Percentiles rank a stretch among this genome's conserved stretches.
phyloP scores from a whole-genome alignment of 2,329 filamentous ascomycete genomes.

The Colletotrichum nymphaeae region DNA sequence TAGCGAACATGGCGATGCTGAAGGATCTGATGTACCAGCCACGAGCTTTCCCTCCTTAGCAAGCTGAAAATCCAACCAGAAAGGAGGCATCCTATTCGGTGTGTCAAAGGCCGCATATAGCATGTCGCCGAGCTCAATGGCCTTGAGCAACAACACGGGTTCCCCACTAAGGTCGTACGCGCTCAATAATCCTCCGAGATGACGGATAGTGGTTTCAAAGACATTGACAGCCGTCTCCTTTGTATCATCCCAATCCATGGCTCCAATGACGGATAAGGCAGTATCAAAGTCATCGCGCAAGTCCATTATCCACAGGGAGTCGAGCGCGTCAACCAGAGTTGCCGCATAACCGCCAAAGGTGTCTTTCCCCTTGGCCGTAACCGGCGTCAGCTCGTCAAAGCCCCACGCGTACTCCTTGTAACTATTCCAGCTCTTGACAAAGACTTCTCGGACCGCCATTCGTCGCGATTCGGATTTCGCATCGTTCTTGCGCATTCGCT shows the following conservation, averaged over 20 bases:
- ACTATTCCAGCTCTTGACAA: conserved; percentile 52
- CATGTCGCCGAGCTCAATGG: conserved; percentile 71
- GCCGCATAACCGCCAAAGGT: conserved; percentile 60
- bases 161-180: conserved; percentile 75
- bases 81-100: conserved; percentile 71
- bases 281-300: conserved; percentile 62
- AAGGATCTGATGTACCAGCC: conserved; percentile 47
- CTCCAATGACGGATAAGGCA: conserved; percentile 50
- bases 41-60: conserved; percentile 21
- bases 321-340: conserved; percentile 58
- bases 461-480: conserved; percentile 31
- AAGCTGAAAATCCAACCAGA: conserved; percentile 32
- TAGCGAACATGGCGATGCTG: conserved; percentile 69
- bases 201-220: conserved; percentile 79
- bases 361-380: conserved; percentile 51
- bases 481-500: conserved; percentile 23
- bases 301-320: conserved; percentile 67
- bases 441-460: conserved; percentile 46
- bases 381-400: conserved; percentile 57
- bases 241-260: conserved; percentile 65
- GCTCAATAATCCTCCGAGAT: conserved; percentile 75
- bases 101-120: conserved; percentile 77
- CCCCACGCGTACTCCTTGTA: conserved; percentile 60
- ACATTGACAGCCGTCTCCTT: conserved; percentile 60
- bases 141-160: conserved; percentile 68